These are phyloP conservation scores for Phoma sp. DNA, from an alignment of 2,329 filamentous ascomycete genomes.

Conservation along the genomic window DNA sequence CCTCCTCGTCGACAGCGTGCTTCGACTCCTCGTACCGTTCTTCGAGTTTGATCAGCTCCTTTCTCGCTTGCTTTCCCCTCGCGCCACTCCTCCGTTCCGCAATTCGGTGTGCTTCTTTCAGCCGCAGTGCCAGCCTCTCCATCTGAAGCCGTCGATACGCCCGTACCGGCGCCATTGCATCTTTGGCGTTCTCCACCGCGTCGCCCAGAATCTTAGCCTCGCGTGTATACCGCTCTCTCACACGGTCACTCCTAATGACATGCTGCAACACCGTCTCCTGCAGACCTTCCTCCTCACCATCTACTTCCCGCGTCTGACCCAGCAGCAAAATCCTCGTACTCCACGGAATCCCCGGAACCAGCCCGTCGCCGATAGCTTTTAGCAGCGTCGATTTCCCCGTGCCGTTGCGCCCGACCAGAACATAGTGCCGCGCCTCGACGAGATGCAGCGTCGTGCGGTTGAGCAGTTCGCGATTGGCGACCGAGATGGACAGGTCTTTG, in stretches of 20 bases:
- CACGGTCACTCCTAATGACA: slow-evolving; percentile 63
- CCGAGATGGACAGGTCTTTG: slow-evolving; percentile 73
- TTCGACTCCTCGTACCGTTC: slow-evolving; percentile 67
- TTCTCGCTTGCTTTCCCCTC: slow-evolving; percentile 76
- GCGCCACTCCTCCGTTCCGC: slow-evolving; percentile 76
- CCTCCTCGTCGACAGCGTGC: slow-evolving; percentile 57
- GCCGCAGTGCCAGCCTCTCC: slow-evolving; percentile 65
- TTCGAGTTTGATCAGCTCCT: slow-evolving; percentile 73
- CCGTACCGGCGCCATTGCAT: slow-evolving; percentile 64
- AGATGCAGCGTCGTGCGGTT: slow-evolving; percentile 72
- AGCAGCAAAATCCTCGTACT: slow-evolving; percentile 45
- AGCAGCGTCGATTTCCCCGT: slow-evolving; percentile 82
- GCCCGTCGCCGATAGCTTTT: slow-evolving; percentile 75
- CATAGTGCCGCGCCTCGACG: slow-evolving; percentile 77
- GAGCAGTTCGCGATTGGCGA: slow-evolving; percentile 70
- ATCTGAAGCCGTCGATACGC: slow-evolving; percentile 69
- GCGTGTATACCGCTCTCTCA: slow-evolving; percentile 62
- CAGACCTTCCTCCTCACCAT: slow-evolving; percentile 42
- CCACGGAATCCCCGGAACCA: slow-evolving; percentile 69
- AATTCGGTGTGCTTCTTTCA: slow-evolving; percentile 75
- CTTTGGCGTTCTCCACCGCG: slow-evolving; percentile 63
- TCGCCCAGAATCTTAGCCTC: slow-evolving; percentile 68
- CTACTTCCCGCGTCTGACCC: slow-evolving; percentile 39
- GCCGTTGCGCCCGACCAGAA: slow-evolving; percentile 79
- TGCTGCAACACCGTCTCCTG: slow-evolving; percentile 66